Evolutionary conservation across 805 yeast species (phyloP).

Genomic region (Yarrowia sp.): DNA sequence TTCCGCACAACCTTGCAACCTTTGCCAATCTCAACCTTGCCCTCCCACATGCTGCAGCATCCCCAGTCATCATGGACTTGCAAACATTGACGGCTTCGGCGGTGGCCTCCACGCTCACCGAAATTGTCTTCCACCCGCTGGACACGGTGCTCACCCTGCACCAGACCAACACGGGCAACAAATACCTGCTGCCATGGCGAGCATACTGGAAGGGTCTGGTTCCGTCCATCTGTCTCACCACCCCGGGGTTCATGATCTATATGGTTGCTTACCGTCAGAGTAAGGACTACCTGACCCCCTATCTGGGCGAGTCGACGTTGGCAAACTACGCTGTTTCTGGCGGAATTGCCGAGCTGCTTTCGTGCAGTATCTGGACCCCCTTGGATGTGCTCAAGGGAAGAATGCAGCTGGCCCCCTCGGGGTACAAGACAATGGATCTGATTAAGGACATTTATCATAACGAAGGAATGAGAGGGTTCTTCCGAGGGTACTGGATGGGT

Average conservation of each 20-base stretch:
- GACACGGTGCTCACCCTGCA: conserved; percentile 52
- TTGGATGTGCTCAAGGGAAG: conserved; percentile 54
- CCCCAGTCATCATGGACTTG: conserved; percentile 46
- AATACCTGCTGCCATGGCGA: conserved; percentile 49
- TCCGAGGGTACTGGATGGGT: conserved; percentile 69
- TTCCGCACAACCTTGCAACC: conserved; percentile 3
- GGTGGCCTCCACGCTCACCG: conserved; percentile 48
- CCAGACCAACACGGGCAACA: conserved; percentile 50
- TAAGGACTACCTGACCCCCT: conserved; percentile 48
- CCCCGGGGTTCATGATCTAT: conserved; percentile 53
- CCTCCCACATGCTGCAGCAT: conserved; percentile 34
- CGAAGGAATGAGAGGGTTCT: conserved; percentile 81
- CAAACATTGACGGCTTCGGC: conserved; percentile 51
- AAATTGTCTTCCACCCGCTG: conserved; percentile 52
- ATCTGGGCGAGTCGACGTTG: conserved; percentile 48
- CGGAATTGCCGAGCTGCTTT: conserved; percentile 50
- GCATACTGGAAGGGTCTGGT: conserved; percentile 52
- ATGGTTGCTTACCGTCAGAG: conserved; percentile 51
- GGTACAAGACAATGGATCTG: conserved; percentile 42
- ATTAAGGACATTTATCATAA: conserved; percentile 53
- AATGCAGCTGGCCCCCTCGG: conserved; percentile 49
- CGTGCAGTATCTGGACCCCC: conserved; percentile 52
- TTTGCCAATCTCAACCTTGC: neutral
- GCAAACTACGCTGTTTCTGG: conserved; percentile 50
- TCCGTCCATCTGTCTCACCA: conserved; percentile 50